phyloP scores from a whole-genome alignment of 768 basidiomycete genomes.

The Auricularia sp. region DNA sequence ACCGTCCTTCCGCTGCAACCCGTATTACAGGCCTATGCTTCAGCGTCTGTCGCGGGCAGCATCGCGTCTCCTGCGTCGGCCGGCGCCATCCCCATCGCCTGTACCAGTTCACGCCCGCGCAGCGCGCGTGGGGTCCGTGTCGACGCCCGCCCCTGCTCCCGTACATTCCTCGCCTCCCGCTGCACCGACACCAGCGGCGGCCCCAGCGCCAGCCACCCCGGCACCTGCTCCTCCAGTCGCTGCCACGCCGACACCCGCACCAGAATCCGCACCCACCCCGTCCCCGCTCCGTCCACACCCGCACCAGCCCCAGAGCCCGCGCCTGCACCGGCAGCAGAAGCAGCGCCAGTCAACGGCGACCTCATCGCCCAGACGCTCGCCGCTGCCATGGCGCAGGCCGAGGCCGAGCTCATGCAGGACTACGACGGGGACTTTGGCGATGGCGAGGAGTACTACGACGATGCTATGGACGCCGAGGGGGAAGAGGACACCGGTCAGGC shows the following conservation, averaged over 20 bases:
- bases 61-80: not conserved
- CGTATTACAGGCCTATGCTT: not conserved
- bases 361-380: not conserved
- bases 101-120: not conserved
- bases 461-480: not conserved
- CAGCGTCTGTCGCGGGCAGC: not conserved
- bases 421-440: not conserved
- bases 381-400: not conserved
- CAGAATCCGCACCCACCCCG: not conserved
- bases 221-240: not conserved
- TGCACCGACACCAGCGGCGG: not conserved
- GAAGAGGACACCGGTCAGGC: not conserved
- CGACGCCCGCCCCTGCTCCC: too few relatives aligned
- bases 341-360: not conserved
- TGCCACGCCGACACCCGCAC: not conserved
- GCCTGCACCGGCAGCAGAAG: not conserved
- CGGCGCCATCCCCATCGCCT: not conserved
- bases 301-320: not conserved
- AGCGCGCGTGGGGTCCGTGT: not conserved
- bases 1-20: not conserved
- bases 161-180: too few relatives aligned
- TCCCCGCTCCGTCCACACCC: not conserved
- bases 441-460: not conserved
- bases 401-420: not conserved
- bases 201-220: not conserved